phyloP scores from a whole-genome alignment of 768 basidiomycete species.

The Boletellus ananiceps region DNA sequence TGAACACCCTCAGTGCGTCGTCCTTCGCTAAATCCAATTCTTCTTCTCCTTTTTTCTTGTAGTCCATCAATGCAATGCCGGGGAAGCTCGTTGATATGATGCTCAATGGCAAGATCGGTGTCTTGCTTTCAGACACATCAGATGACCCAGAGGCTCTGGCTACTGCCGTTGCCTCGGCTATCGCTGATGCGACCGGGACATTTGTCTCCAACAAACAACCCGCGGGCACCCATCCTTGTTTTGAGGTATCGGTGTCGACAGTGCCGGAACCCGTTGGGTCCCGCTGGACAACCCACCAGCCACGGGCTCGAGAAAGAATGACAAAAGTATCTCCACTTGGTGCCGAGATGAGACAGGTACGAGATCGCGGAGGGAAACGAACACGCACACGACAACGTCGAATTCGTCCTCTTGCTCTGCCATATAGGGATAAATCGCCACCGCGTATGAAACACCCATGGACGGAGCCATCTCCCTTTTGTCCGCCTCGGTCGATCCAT shows the following conservation, averaged over 20 bases:
- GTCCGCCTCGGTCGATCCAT: conserved; percentile 30
- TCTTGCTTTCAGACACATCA: conserved; percentile 43
- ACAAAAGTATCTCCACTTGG: conserved; percentile 87
- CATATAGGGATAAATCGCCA: conserved; percentile 98
- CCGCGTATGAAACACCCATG: conserved; percentile 81
- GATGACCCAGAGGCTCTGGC: conserved; percentile 45
- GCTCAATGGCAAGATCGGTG: conserved; percentile 82
- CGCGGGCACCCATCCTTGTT: conserved; percentile 97
- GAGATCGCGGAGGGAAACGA: neutral
- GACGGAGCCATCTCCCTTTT: conserved; percentile 41
- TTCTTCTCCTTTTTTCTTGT: conserved; percentile 88
- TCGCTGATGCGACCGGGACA: conserved; percentile 83
- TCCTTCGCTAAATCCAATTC: conserved; percentile 88
- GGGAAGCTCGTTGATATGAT: conserved; percentile 98
- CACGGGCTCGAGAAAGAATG: conserved; percentile 88
- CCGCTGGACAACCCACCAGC: conserved; percentile 99
- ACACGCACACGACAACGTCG: conserved; percentile 87
- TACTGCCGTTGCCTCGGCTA: conserved; percentile 73
- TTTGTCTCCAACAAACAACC: conserved; percentile 93
- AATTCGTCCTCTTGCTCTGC: conserved; percentile 99
- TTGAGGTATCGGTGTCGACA: conserved; percentile 68
- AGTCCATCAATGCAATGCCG: conserved; percentile 94
- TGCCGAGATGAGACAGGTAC: conserved; percentile 4
- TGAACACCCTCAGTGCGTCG: conserved; percentile 87
- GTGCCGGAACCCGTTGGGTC: conserved; percentile 83